These are phyloP conservation scores for Ustilaginoidea virens DNA, from an alignment of 2,329 filamentous ascomycete species.

Conservation along the genomic window DNA sequence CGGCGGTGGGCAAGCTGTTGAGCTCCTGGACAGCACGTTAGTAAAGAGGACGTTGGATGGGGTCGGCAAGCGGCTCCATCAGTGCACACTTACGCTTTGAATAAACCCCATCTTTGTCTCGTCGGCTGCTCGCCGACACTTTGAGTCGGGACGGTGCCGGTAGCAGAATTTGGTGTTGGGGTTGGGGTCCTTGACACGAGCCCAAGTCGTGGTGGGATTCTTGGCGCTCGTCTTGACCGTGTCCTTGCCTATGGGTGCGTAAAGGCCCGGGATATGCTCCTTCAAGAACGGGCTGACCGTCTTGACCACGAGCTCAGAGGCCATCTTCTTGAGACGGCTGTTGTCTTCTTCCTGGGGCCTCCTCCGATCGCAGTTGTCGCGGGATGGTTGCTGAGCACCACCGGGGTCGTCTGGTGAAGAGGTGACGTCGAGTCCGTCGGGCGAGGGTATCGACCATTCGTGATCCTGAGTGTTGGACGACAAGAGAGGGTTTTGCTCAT, in stretches of 20 bases:
- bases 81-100: conserved; percentile 53
- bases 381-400: conserved; percentile 13
- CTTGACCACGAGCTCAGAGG: conserved; percentile 53
- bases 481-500: neutral
- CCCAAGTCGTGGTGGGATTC: conserved; percentile 3
- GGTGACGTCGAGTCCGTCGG: neutral
- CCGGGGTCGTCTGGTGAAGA: conserved; percentile 3
- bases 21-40: conserved; percentile 45
- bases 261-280: conserved; percentile 78
- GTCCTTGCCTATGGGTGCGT: conserved; percentile 59
- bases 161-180: conserved; percentile 90
- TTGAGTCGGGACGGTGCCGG: conserved; percentile 81
- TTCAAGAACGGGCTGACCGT: conserved; percentile 79
- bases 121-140: conserved; percentile 83
- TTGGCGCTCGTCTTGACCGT: conserved; percentile 15
- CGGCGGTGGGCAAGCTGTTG: conserved; percentile 62
- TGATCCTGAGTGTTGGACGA: neutral
- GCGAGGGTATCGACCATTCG: neutral
- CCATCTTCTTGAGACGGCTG: conserved; percentile 39
- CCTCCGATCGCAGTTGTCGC: conserved; percentile 34
- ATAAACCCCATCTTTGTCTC: conserved; percentile 93
- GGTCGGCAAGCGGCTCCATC: neutral
- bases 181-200: conserved; percentile 34
- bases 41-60: neutral
- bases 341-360: conserved; percentile 33